Evolutionary conservation across 768 basidiomycete species (phyloP), one percentile per base, ranked within the genome.

Genomic region (Kondoa subrosea): DNA sequence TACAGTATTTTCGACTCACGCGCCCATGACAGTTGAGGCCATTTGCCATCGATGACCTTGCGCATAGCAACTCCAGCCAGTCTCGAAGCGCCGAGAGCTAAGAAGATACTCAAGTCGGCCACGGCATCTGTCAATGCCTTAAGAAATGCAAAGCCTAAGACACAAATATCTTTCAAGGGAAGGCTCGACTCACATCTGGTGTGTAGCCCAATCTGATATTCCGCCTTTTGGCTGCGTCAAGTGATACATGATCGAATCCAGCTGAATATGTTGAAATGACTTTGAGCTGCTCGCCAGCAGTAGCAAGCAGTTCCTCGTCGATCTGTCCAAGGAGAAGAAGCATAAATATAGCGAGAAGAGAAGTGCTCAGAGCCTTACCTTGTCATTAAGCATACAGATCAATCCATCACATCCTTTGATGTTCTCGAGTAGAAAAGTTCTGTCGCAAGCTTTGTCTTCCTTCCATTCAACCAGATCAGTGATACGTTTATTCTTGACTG

Each of bases 211-310:
- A 76, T 59, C 81, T 82, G 68, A 97, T 81, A 1, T 81, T 80
- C 17, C 85, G 82, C 71, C 81, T 78, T 14, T 83, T 81, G 4
- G 86, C 77, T 32, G 82, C 83, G 26, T 79, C 76, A 0, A 87
- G 78, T 70, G 87, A 83, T 50, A 90, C 81, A 71, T 97, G 95
- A 66, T 99, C 88, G 74, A 86, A 88, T 59, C 89, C 90, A 25
- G 91, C 89, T 21, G 89, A 90, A 85, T 93, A 88, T 0, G 92
- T 95, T 0, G 91, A 93, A 1, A 95, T 82, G n/a, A 88, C 85
- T 57, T 82, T 83, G 8, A 99, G 80, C 62, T 76, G 80, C 0
- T 86, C 79, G 2, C 91, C 90, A 70, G 89, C 89, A 86, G 82
- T 81, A 50, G 85, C 83, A 50, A 91, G 72, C 14, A 92, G 75